Evolutionary conservation across 768 basidiomycete genomes (phyloP), one percentile per base, ranked within the genome.

Genomic region (Podaxis sp.): DNA sequence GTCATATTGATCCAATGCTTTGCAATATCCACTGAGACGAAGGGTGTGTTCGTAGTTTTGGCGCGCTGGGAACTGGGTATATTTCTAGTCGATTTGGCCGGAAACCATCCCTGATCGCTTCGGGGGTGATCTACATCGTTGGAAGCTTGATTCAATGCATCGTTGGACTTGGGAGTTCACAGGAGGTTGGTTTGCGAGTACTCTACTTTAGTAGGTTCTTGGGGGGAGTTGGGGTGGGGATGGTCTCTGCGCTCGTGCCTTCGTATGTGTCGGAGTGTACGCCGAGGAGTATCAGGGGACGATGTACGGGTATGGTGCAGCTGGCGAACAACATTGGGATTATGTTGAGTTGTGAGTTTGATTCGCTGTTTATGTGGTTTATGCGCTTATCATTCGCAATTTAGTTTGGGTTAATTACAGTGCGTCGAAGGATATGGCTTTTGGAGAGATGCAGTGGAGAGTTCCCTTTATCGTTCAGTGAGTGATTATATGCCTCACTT

Each of bases 161-260:
- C 50, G 72, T 73, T 21, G 80, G 81, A 0, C 61, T 82, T 1
- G 77, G 79, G 16, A 76, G 69, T 62, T 73, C 67, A 46, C 69
- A 65, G 57, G 54, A 28, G 4, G 72, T 75, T 2, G 77, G 69
- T 11, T 66, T 79, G 9, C 67, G 66, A 7, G 73, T 79, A 5
- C 71, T 81, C 38, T 81, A 77, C 63, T 78, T 78, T 64, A 73
- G 79, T 55, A 77, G 84, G 3, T 88, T 87, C 69, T 58, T 89
- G 0, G 78, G 81, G 5, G 87, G 88, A 18, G 73, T 87, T 54
- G 86, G 87, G 5, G 77, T 87, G 28, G 84, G 85, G 13, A 79
- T 81, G 76, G 74, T 79, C 5, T 76, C 78, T 1, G 79, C 81
- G 3, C 68, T 83, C 1, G 76, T 81, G 4, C 82, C 82, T 11